phyloP scores from a whole-genome alignment of 306 rosid species.

The Cyclanthera cordifolia region DNA sequence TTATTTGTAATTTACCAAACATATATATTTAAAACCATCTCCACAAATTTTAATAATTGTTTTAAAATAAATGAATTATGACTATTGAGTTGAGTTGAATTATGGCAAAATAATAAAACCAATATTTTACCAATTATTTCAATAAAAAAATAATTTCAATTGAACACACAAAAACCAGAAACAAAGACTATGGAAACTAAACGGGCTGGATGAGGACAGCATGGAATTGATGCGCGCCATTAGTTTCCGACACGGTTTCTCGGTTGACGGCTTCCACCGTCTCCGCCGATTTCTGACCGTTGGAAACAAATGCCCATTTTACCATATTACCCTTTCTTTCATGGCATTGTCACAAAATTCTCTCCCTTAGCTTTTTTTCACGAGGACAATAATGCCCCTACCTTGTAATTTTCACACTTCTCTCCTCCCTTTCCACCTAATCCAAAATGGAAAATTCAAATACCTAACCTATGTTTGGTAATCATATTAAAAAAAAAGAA shows the following conservation, averaged over 20 bases:
- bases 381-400: conserved; percentile 36
- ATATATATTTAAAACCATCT: too few species aligned
- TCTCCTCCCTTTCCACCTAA: not conserved
- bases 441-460: too few species aligned
- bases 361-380: not conserved
- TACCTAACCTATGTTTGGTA: not conserved
- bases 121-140: too few species aligned
- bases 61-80: too few species aligned
- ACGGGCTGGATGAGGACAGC: not conserved
- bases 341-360: conserved; percentile 13
- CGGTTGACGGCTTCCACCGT: not conserved
- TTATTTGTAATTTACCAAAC: too few species aligned
- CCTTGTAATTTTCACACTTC: not conserved
- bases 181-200: not conserved
- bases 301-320: not conserved
- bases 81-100: too few species aligned
- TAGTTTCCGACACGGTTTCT: conserved; percentile 24
- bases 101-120: too few species aligned
- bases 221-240: conserved; percentile 18
- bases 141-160: too few species aligned
- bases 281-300: conserved; percentile 6
- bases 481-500: too few species aligned
- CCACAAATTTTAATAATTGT: too few species aligned
- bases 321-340: conserved; percentile 15
- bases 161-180: too few species aligned